Conservation (phyloP, 1,139 yeast genomes). For the Yamadazyma triangularis region DNA sequence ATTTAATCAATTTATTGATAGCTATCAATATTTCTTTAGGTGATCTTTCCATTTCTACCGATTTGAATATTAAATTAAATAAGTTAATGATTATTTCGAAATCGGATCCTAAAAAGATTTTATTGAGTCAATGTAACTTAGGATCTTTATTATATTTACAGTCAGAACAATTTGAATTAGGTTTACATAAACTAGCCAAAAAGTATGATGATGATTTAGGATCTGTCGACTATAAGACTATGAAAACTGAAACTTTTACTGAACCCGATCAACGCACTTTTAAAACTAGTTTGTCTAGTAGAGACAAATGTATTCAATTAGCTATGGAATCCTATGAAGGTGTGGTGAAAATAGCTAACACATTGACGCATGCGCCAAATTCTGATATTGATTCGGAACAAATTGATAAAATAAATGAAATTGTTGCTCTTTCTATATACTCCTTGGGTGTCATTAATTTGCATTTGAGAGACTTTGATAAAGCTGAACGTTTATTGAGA, state of each 20-base stretch:
- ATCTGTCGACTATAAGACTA: background rate
- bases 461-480: conserved; percentile 49
- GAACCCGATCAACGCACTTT: conserved; percentile 1
- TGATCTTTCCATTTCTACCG: conserved; percentile 58
- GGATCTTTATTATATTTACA: conserved; percentile 70
- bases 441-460: conserved; percentile 78
- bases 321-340: conserved; percentile 46
- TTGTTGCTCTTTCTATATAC: conserved; percentile 76
- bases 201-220: conserved; percentile 12
- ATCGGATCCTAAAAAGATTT: conserved; percentile 58
- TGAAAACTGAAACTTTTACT: conserved; percentile 4
- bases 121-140: conserved; percentile 65
- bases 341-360: conserved; percentile 48
- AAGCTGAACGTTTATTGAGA: conserved; percentile 59
- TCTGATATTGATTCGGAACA: conserved; percentile 31
- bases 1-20: conserved; percentile 65
- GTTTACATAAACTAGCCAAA: conserved; percentile 27
- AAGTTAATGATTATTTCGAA: conserved; percentile 74
- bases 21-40: conserved; percentile 67
- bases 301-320: conserved; percentile 38
- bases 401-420: conserved; percentile 36
- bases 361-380: conserved; percentile 1
- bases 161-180: conserved; percentile 60
- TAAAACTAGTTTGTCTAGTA: conserved; percentile 11
- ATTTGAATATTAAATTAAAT: conserved; percentile 62